Evolutionary conservation across 805 yeast genomes (phyloP).

Genomic region (Phaffomyces opuntiae): DNA sequence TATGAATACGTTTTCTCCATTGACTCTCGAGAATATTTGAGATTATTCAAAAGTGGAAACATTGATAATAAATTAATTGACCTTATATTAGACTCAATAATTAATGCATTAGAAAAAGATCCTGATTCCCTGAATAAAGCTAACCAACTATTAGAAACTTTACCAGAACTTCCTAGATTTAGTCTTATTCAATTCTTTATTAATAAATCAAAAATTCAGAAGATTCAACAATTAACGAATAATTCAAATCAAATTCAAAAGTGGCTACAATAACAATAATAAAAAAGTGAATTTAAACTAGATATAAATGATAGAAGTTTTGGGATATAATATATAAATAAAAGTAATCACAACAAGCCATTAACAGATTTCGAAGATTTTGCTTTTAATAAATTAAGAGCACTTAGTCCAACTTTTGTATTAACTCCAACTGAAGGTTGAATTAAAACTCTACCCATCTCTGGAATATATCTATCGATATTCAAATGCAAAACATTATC

Average conservation of each 20-base stretch:
- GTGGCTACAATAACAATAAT: too few species aligned
- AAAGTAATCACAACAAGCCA: neutral
- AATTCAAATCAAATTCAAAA: neutral
- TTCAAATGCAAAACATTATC: conserved; percentile 31
- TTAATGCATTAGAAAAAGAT: neutral
- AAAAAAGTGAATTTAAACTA: too few species aligned
- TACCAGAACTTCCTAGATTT: conserved; percentile 19
- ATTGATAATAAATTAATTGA: conserved; percentile 42
- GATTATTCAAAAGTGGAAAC: conserved; percentile 36
- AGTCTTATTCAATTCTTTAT: conserved; percentile 12
- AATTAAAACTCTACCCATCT: conserved; percentile 22
- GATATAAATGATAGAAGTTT: too few species aligned
- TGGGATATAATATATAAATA: neutral
- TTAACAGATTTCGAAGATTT: conserved; percentile 4
- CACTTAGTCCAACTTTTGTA: conserved; percentile 17
- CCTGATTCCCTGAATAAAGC: neutral
- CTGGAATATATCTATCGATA: conserved; percentile 35
- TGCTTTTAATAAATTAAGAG: conserved; percentile 9
- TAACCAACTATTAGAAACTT: conserved; percentile 5
- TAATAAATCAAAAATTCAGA: conserved; percentile 8
- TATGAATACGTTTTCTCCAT: conserved; percentile 30
- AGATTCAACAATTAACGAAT: neutral
- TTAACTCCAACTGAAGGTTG: conserved; percentile 35
- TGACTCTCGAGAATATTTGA: conserved; percentile 21
- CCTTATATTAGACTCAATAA: conserved; percentile 39